Percentiles rank a stretch among this genome's conserved stretches.
Evolutionary conservation across 2,329 filamentous ascomycete genomes (phyloP).

Genomic region (Ascochyta koolunga): DNA sequence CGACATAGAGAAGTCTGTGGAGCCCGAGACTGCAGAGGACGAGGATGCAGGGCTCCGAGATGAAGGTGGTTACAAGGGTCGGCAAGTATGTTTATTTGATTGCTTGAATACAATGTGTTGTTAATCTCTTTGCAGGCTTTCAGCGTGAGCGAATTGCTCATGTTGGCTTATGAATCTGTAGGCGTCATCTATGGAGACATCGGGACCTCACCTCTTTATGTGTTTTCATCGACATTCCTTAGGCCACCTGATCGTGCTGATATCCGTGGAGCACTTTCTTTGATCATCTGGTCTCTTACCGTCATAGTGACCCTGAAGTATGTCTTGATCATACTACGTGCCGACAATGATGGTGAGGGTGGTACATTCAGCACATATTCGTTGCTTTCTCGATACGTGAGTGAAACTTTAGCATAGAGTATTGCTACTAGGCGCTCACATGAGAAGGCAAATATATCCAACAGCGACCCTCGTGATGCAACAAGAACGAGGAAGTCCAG

Average conservation of each 20-base stretch:
- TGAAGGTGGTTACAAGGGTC: constrained; percentile 38
- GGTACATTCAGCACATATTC: constrained; percentile 73
- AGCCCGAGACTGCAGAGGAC: constrained; percentile 35
- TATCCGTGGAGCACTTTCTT: constrained; percentile 68
- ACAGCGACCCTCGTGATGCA: constrained; percentile 63
- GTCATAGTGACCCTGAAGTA: constrained; percentile 75
- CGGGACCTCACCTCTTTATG: constrained; percentile 70
- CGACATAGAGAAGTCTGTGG: constrained; percentile 68
- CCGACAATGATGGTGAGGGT: constrained; percentile 74
- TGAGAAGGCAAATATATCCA: constrained; percentile 62
- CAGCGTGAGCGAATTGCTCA: constrained; percentile 34
- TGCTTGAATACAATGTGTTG: constrained; percentile 6
- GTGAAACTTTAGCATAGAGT: background rate
- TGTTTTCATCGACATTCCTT: constrained; percentile 73
- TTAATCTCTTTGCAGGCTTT: constrained; percentile 27
- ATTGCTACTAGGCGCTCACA: background rate
- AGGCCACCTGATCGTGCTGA: constrained; percentile 58
- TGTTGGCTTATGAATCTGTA: constrained; percentile 64
- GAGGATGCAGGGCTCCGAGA: constrained; percentile 43
- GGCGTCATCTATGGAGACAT: constrained; percentile 75
- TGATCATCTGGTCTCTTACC: constrained; percentile 74
- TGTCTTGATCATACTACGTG: constrained; percentile 67
- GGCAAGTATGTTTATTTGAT: constrained; percentile 26
- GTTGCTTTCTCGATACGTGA: constrained; percentile 63
- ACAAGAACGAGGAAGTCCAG: constrained; percentile 56